Evolutionary conservation across 257 asterid genomes (phyloP).

Genomic region (Linaria vulgaris): DNA sequence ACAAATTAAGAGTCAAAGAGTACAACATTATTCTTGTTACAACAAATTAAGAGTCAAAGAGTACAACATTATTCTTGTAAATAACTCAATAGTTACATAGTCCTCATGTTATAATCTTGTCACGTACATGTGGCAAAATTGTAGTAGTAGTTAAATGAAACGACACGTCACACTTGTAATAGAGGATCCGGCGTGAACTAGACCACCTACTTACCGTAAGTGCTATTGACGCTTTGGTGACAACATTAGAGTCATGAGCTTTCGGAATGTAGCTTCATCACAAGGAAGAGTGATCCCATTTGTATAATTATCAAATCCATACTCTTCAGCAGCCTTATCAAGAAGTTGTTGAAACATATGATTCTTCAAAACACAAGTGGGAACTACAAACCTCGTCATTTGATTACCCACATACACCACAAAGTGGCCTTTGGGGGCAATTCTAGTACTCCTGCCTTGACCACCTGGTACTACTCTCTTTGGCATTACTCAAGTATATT

Average conservation of each 20-base stretch:
- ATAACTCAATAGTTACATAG: too few relatives aligned
- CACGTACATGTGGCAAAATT: too few relatives aligned
- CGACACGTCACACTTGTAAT: too few relatives aligned
- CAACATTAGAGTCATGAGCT: constrained; percentile 27
- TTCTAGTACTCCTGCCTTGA: constrained; percentile 25
- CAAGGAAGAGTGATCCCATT: constrained; percentile 54
- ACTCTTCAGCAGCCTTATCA: constrained; percentile 68
- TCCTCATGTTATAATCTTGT: too few relatives aligned
- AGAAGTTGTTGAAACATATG: constrained; percentile 53
- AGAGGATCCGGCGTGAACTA: not conserved
- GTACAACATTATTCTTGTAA: too few relatives aligned
- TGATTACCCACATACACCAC: constrained; percentile 70
- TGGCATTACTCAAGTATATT: constrained; percentile 27
- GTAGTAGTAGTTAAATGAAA: too few relatives aligned
- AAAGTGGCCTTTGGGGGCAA: constrained; percentile 70
- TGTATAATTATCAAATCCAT: constrained; percentile 47
- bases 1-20: too few relatives aligned
- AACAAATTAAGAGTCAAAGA: too few relatives aligned
- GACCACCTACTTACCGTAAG: too few relatives aligned
- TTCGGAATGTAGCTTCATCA: constrained; percentile 44
- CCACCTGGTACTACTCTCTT: constrained; percentile 34
- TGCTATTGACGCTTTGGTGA: constrained; percentile 1
- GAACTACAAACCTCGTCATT: constrained; percentile 61
- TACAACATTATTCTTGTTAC: too few relatives aligned
- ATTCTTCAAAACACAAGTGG: constrained; percentile 49